Evolutionary conservation across 306 rosid genomes (phyloP).

Genomic region (Coriaria nepalensis): DNA sequence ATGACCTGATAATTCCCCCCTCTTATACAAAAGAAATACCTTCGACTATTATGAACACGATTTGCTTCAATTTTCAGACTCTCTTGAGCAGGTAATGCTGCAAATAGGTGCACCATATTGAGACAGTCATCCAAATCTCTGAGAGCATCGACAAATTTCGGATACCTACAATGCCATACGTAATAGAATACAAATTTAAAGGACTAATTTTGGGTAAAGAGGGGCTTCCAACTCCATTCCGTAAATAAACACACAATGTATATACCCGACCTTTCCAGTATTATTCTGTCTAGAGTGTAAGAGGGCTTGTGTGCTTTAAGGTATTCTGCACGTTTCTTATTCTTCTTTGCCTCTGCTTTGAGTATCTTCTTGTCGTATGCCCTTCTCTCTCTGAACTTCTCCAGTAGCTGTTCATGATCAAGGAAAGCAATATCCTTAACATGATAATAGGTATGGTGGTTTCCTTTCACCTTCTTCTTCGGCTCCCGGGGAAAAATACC

Average conservation of each 20-base stretch:
- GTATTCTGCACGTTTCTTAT: constrained; percentile 49
- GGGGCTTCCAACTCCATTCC: not conserved
- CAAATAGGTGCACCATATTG: constrained; percentile 83
- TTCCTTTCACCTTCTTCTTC: constrained; percentile 87
- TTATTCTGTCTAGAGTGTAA: constrained; percentile 50
- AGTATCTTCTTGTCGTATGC: constrained; percentile 64
- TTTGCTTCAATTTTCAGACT: constrained; percentile 59
- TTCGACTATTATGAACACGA: constrained; percentile 50
- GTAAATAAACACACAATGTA: not conserved
- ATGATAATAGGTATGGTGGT: constrained; percentile 82
- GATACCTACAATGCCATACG: constrained; percentile 42
- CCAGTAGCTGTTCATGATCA: constrained; percentile 77
- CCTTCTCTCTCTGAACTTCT: constrained; percentile 51
- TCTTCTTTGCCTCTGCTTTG: constrained; percentile 81
- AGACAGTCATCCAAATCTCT: constrained; percentile 94
- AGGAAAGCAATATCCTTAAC: constrained; percentile 81
- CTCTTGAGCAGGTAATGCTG: constrained; percentile 69
- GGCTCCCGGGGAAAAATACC: constrained; percentile 91
- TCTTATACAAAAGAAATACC: constrained; percentile 21
- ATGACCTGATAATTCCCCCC: no score
- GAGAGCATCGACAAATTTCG: constrained; percentile 74
- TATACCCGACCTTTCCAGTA: constrained; percentile 52
- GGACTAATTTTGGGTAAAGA: not conserved
- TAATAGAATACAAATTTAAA: constrained; percentile 5
- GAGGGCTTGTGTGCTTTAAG: constrained; percentile 40